Evolutionary conservation across 2,329 filamentous ascomycete genomes (phyloP).

Genomic region (Aspergillus felis): DNA sequence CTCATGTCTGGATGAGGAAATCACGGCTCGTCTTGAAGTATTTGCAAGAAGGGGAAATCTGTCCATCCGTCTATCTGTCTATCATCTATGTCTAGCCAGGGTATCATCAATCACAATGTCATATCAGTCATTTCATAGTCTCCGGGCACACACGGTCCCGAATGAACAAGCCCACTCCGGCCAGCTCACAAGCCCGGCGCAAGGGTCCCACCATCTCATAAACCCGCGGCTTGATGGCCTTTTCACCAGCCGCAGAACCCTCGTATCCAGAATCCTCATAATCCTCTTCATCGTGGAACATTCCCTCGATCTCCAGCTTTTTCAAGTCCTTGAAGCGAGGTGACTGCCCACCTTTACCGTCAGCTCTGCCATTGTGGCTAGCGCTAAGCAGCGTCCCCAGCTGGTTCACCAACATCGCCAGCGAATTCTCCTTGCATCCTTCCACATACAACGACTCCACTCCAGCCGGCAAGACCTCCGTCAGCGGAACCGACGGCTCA

Average conservation of each 20-base stretch:
- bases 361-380: not conserved
- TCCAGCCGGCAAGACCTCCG: constrained; percentile 20
- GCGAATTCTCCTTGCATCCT: constrained; percentile 23
- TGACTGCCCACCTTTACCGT: not conserved
- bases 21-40: not conserved
- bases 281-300: constrained; percentile 23
- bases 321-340: constrained; percentile 12
- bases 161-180: constrained; percentile 20
- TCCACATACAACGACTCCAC: constrained; percentile 26
- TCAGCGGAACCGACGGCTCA: constrained; percentile 20
- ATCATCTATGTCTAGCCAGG: not conserved
- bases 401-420: constrained; percentile 24
- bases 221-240: constrained; percentile 20
- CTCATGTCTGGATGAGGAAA: not conserved
- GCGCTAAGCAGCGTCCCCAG: constrained; percentile 19
- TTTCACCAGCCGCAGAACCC: constrained; percentile 4
- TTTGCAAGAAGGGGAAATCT: not conserved
- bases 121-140: constrained; percentile 10
- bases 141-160: constrained; percentile 22
- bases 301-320: constrained; percentile 23
- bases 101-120: not conserved
- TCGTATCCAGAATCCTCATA: constrained; percentile 17
- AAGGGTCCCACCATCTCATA: constrained; percentile 22
- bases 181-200: constrained; percentile 16
- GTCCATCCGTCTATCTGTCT: not conserved